Conservation (phyloP, 352 stramenopile genomes). For the Phytophthora pluvialis region DNA sequence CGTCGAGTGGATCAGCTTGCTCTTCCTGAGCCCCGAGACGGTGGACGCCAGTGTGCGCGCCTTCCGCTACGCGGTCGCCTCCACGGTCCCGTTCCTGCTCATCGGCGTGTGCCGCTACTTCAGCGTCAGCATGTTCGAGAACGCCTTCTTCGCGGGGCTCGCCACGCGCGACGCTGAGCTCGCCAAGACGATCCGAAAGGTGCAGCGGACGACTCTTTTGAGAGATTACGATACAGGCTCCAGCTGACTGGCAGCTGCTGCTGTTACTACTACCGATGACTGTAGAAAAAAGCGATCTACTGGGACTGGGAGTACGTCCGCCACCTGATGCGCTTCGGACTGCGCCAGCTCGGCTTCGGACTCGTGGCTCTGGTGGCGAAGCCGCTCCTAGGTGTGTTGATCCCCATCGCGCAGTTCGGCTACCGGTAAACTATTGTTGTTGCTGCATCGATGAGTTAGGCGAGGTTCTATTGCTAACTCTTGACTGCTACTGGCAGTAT, state of each 20-base stretch:
- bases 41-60: constrained; percentile 57
- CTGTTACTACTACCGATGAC: neutral
- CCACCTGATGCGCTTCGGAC: constrained; percentile 53
- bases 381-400: constrained; percentile 54
- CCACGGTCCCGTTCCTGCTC: constrained; percentile 63
- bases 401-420: constrained; percentile 63
- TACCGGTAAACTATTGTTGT: constrained; percentile 49
- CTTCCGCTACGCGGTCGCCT: constrained; percentile 56
- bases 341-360: constrained; percentile 59
- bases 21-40: constrained; percentile 44
- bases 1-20: constrained; percentile 62
- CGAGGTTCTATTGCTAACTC: constrained; percentile 5
- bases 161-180: constrained; percentile 48
- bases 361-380: constrained; percentile 57
- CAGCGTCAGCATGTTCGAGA: constrained; percentile 69
- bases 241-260: neutral
- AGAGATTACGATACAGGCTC: neutral
- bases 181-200: constrained; percentile 47
- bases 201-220: constrained; percentile 9
- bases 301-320: constrained; percentile 79
- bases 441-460: neutral
- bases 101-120: constrained; percentile 62
- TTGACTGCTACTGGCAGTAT: constrained; percentile 39
- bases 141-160: constrained; percentile 75
- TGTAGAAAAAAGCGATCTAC: constrained; percentile 64